A percentile compares a stretch with the other conserved stretches of the same genome.
Conservation (phyloP, 2,329 filamentous ascomycete genomes). For the Epichloe hybrida region DNA sequence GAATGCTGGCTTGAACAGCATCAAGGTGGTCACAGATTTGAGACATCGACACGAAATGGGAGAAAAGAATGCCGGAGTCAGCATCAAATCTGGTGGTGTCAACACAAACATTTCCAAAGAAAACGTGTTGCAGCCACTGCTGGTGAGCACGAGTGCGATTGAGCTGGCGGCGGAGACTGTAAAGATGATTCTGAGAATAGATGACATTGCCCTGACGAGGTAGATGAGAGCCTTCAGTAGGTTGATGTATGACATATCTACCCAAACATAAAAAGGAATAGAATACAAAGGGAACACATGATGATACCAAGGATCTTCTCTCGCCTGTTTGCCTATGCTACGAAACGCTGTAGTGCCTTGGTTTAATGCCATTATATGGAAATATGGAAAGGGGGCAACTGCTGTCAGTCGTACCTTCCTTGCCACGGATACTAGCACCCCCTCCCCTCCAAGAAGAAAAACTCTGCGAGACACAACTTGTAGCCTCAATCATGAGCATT, state of each 20-base stretch:
- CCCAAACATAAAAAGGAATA: slow-evolving; percentile 8
- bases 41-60: slow-evolving; percentile 89
- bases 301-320: slow-evolving; percentile 4
- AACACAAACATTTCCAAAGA: slow-evolving; percentile 95
- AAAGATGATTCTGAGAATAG: slow-evolving; percentile 73
- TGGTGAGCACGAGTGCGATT: slow-evolving; percentile 95
- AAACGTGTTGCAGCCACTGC: slow-evolving; percentile 91
- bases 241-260: slow-evolving; percentile 24
- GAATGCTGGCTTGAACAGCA: slow-evolving; percentile 94
- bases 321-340: not conserved
- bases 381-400: not conserved
- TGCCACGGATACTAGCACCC: not conserved
- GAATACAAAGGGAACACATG: slow-evolving; percentile 5
- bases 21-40: slow-evolving; percentile 95
- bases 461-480: no score
- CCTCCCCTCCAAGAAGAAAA: no score
- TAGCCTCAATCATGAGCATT: no score
- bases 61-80: slow-evolving; percentile 91
- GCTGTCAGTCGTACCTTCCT: not conserved
- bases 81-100: slow-evolving; percentile 94
- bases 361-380: not conserved
- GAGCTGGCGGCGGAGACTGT: slow-evolving; percentile 96
- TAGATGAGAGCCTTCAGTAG: slow-evolving; percentile 19
- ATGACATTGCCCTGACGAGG: slow-evolving; percentile 51
- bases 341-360: not conserved